Evolutionary conservation across 2,329 filamentous ascomycete genomes (phyloP).

Genomic region (Aspergillus fumigatus): DNA sequence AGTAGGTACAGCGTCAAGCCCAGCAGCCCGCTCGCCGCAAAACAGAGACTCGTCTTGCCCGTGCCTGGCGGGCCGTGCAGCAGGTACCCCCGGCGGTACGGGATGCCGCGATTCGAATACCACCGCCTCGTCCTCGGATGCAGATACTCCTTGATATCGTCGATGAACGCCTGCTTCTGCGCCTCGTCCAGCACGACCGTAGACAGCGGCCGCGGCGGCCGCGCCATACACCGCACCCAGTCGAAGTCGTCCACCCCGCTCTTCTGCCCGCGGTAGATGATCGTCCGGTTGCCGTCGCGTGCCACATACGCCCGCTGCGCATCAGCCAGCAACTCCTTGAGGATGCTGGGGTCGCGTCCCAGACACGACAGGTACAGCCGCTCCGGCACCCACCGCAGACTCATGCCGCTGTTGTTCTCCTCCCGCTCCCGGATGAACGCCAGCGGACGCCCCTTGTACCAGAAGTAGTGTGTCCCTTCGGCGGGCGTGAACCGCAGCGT

Average conservation of each 20-base stretch:
- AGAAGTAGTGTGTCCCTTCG: conserved; percentile 64
- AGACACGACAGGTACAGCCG: conserved; percentile 32
- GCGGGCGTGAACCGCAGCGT: conserved; percentile 57
- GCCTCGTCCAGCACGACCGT: conserved; percentile 51
- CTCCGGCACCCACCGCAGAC: conserved; percentile 22
- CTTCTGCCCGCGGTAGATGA: conserved; percentile 36
- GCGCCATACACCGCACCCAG: conserved; percentile 37
- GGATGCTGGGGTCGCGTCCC: conserved; percentile 29
- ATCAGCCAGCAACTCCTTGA: conserved; percentile 33
- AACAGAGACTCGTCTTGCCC: conserved; percentile 68
- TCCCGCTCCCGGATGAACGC: conserved; percentile 27
- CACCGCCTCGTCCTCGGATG: conserved; percentile 56
- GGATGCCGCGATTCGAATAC: conserved; percentile 79
- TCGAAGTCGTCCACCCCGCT: conserved; percentile 14
- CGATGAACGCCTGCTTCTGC: conserved; percentile 48
- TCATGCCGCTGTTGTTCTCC: conserved; percentile 15
- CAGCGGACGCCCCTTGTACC: conserved; percentile 57
- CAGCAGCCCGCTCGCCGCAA: conserved; percentile 67
- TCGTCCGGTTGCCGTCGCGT: conserved; percentile 32
- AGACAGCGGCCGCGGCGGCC: conserved; percentile 48
- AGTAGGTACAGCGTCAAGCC: conserved; percentile 69
- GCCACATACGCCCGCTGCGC: conserved; percentile 34
- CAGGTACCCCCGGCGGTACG: conserved; percentile 78
- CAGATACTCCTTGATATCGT: conserved; percentile 54
- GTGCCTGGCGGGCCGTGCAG: conserved; percentile 77